phyloP scores from a whole-genome alignment of 129 eudicot species.

The Artemisia annua region DNA sequence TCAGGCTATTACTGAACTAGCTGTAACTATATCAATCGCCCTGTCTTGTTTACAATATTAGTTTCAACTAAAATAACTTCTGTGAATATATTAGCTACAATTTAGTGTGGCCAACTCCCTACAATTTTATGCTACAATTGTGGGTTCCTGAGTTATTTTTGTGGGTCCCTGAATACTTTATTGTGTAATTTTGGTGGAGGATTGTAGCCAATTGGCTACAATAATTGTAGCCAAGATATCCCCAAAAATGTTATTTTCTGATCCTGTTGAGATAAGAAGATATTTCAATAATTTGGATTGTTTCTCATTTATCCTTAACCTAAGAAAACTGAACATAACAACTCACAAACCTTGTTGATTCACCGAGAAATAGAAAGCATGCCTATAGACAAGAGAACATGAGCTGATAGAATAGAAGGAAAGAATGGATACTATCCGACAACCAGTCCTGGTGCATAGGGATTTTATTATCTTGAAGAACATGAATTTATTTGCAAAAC shows the following conservation, averaged over 20 bases:
- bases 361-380: neutral
- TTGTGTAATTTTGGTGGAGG: neutral
- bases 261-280: slow-evolving; percentile 17
- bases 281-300: neutral
- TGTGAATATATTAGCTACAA: no score
- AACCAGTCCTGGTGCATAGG: neutral
- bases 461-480: no score
- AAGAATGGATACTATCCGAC: slow-evolving; percentile 5
- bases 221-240: no score
- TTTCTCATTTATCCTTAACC: neutral
- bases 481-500: no score
- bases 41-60: neutral
- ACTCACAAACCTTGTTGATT: neutral
- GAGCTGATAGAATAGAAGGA: neutral
- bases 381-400: no score
- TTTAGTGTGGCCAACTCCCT: no score
- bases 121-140: no score
- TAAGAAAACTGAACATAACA: neutral
- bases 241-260: neutral
- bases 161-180: no score
- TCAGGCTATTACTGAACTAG: slow-evolving; percentile 4
- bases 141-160: no score
- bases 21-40: slow-evolving; percentile 4
- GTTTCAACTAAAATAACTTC: neutral
- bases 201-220: neutral